Evolutionary conservation across 805 yeast species (phyloP), one percentile per base, ranked within the genome.

Genomic region (Metschnikowia cerradonensis): DNA sequence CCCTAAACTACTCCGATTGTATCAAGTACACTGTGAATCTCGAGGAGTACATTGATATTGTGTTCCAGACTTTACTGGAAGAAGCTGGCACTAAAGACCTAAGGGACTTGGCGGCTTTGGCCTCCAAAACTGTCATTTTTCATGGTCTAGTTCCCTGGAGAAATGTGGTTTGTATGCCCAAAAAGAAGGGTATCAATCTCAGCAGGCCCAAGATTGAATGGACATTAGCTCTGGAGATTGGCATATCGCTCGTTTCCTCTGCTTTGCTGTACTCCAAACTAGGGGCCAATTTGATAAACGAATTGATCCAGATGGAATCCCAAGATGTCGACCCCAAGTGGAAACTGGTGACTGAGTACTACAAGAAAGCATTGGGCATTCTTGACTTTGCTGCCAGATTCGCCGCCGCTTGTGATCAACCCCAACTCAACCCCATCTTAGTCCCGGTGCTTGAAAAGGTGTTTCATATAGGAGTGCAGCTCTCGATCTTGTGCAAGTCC

Each of bases 401-500:
- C 40, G 20, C 14, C 13, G 51, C 46, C 4, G 19, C 36, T 8
- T 23, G 34, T 1, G 40, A 26, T 11, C 45, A 17, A n/a, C 32
- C 11, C n/a, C 43, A 23, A 13, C 17, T 51, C 26, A 35, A 48
- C 17, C 52, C 54, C 1, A 22, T 49, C 30, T 41, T 54, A 17
- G 51, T 52, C 22, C 50, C 55, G 15, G 42, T 52, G 15, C 23
- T 58, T 6, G 54, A 54, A 15, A 50, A 66, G 38, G 60, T 72
- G 4, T 59, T 64, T 47, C 62, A 63, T 35, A 58, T 70, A 5
- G 61, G 70, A 45, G 63, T 69, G 34, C 78, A 73, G 52, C 65
- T 71, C 67, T 66, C 76, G 2, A 68, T 69, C 6, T 60, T 73
- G 37, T 62, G 70, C 46, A 73, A 73, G 53, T 67, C 67, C 19